Percentiles rank a stretch among this genome's conserved stretches.
These are phyloP conservation scores for Vinca minor DNA, from an alignment of 257 asterid genomes.

Conservation along the genomic window DNA sequence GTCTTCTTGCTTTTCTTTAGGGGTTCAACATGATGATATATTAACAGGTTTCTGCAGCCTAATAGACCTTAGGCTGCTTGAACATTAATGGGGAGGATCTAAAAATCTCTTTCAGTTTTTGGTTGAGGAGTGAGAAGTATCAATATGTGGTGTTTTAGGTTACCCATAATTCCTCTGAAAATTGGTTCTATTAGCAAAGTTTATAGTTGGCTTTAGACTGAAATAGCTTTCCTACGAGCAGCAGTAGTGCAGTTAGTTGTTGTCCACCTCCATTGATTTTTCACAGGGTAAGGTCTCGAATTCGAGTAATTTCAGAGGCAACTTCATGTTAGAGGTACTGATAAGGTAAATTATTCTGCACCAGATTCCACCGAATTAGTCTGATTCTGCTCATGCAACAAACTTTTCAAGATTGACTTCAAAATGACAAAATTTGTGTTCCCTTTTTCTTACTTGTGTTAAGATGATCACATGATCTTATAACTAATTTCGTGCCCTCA, in stretches of 20 bases:
- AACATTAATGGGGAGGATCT: not conserved
- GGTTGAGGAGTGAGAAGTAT: not conserved
- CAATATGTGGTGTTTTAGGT: not conserved
- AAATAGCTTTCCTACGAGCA: no score
- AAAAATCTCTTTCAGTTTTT: not conserved
- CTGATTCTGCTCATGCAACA: no score
- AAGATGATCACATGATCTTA: no score
- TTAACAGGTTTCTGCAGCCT: not conserved
- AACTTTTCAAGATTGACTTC: not conserved
- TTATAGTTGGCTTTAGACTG: not conserved
- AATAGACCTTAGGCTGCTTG: not conserved
- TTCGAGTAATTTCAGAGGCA: no score
- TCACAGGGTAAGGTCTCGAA: no score
- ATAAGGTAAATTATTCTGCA: no score
- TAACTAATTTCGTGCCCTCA: not conserved
- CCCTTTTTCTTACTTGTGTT: not conserved
- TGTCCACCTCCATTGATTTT: no score
- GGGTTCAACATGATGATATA: not conserved
- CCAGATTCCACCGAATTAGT: no score
- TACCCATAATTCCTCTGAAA: not conserved
- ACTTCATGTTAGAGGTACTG: no score
- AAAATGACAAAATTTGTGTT: not conserved
- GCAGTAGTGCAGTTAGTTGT: no score
- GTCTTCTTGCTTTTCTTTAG: not conserved
- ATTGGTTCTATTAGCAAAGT: not conserved